Conservation (phyloP, 495 filamentous ascomycete genomes). For the Ascodesmis nigricans region DNA sequence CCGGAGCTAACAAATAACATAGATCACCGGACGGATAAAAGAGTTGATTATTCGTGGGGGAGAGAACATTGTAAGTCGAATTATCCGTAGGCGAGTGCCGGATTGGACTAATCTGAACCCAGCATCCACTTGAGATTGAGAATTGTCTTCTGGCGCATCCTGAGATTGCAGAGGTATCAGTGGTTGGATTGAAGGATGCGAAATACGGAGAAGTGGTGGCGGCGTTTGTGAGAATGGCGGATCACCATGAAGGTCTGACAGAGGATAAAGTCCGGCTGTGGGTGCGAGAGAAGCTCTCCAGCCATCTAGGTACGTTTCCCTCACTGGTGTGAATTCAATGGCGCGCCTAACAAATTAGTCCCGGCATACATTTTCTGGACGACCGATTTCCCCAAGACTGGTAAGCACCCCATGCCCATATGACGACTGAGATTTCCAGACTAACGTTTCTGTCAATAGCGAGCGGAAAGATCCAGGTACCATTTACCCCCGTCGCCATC, state of each 20-base stretch:
- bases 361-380: slow-evolving; percentile 83
- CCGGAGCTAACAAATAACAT: background rate
- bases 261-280: slow-evolving; percentile 42
- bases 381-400: slow-evolving; percentile 55
- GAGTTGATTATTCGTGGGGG: slow-evolving; percentile 85
- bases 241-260: slow-evolving; percentile 11
- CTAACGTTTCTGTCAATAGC: too few species aligned
- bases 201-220: slow-evolving; percentile 70
- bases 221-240: slow-evolving; percentile 38
- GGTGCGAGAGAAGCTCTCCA: slow-evolving; percentile 48
- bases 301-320: slow-evolving; percentile 41
- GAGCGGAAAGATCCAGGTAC: slow-evolving; percentile 94
- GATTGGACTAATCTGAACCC: background rate
- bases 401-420: too few species aligned
- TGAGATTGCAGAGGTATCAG: slow-evolving; percentile 46
- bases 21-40: slow-evolving; percentile 51
- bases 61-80: slow-evolving; percentile 47
- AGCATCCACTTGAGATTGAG: slow-evolving; percentile 77
- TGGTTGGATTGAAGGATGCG: slow-evolving; percentile 67
- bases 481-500: too few species aligned
- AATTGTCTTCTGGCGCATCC: slow-evolving; percentile 62
- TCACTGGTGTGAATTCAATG: background rate
- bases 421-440: too few species aligned
- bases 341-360: too few species aligned
- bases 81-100: too few species aligned